Evolutionary conservation across 2,329 filamentous ascomycete genomes (phyloP), one percentile per base, ranked within the genome.

Genomic region (Penicillium freii): DNA sequence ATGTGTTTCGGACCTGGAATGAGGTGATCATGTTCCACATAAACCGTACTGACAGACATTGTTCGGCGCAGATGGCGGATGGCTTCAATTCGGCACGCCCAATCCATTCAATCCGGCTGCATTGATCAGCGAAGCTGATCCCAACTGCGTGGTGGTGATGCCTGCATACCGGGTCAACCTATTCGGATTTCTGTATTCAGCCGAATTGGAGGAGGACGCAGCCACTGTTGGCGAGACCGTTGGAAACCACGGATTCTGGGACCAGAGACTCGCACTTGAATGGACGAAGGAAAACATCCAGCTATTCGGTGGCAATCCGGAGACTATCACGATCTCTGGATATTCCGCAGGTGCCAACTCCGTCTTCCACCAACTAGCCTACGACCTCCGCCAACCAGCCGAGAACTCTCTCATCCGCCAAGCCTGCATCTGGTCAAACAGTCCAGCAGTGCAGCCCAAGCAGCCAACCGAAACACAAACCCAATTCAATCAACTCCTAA

Each of bases 141-240:
- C 81, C 61, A 73, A 77, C 47, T 78, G 77, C 52, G 79, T 85
- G 43, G 66, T 84, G 33, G 81, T 85, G 4, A 75, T 78, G 62
- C 83, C 83, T 1, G 82, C 80, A 1, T 85, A 86, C 63, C 79
- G 83, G 2, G 69, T 85, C 1, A 84, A 84, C 54, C 67, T 82
- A 1, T 79, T 85, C 51, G 83, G 83, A 0, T 86, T 85, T 64
- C 72, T 85, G 1, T 78, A 81, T 23, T 78, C 79, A 2, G 60
- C 70, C 2, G 81, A 84, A 60, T 63, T 84, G 3, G 68, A 73
- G 31, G 31, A 33, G 11, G 31, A 33, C 11, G 31, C 31, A 13
- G 65, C 69, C 4, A 59, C 63, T 0, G 62, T 56, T 2, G 68
- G 73, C 1, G 75, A 79, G 34, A 71, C 73, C 0, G 68, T 73